Conservation (phyloP, 1,284 basidiomycete genomes). For the Sporisorium sorghi region DNA sequence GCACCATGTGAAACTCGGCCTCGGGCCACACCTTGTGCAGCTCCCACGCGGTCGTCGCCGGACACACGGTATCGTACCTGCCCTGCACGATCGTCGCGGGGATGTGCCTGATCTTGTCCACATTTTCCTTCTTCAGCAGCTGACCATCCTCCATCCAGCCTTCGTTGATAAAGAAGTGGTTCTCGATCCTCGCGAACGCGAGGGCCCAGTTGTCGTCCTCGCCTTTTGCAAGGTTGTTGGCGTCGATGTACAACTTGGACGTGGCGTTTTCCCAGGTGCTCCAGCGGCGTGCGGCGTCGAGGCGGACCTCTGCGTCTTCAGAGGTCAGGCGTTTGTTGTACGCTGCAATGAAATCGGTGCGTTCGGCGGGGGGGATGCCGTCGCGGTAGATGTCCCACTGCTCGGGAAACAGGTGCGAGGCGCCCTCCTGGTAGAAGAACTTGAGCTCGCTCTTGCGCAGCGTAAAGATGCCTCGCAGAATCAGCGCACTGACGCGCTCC, state of each 20-base stretch:
- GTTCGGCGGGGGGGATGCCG: slow-evolving; percentile 82
- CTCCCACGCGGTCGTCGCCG: slow-evolving; percentile 70
- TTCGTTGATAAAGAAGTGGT: slow-evolving; percentile 82
- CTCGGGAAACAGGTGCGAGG: slow-evolving; percentile 66
- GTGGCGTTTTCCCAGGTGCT: slow-evolving; percentile 66
- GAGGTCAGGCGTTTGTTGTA: slow-evolving; percentile 84
- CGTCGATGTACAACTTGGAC: slow-evolving; percentile 61
- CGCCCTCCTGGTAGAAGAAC: slow-evolving; percentile 91
- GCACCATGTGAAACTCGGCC: slow-evolving; percentile 73
- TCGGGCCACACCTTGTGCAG: slow-evolving; percentile 62
- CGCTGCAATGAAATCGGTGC: slow-evolving; percentile 81
- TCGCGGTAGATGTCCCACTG: slow-evolving; percentile 75
- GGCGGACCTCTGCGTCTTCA: slow-evolving; percentile 76
- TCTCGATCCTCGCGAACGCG: slow-evolving; percentile 85
- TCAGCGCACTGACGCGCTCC: slow-evolving; percentile 80
- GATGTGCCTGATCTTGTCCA: slow-evolving; percentile 80
- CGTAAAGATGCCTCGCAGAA: slow-evolving; percentile 91
- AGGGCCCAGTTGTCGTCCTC: slow-evolving; percentile 70
- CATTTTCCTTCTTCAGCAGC: slow-evolving; percentile 82
- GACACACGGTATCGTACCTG: slow-evolving; percentile 71
- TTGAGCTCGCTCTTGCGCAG: slow-evolving; percentile 82
- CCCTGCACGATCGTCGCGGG: slow-evolving; percentile 88
- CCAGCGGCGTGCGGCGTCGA: slow-evolving; percentile 86
- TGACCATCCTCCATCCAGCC: slow-evolving; percentile 92
- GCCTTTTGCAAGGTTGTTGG: slow-evolving; percentile 51